Conservation (phyloP, 345 rosid species). For the Syzygium oleosum region DNA sequence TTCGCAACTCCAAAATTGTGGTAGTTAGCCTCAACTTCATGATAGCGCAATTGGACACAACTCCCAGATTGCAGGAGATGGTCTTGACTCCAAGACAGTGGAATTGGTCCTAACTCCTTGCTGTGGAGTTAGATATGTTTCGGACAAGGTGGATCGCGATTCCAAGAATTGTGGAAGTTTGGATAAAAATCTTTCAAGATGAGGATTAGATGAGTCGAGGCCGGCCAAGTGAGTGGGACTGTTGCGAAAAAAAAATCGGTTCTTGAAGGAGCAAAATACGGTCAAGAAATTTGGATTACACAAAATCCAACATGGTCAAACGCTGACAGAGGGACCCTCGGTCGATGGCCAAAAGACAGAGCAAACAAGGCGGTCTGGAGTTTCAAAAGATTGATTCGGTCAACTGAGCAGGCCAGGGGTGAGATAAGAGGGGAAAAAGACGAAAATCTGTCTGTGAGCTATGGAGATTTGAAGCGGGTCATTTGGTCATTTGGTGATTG, state of each 20-base stretch:
- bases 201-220: background rate
- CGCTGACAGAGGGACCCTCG: no score
- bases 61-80: background rate
- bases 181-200: background rate
- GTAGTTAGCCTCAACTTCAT: background rate
- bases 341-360: no score
- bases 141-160: background rate
- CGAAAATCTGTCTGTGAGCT: no score
- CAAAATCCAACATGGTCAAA: background rate
- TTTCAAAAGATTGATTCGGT: no score
- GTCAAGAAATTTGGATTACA: background rate
- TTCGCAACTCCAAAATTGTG: background rate
- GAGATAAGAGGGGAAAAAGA: no score
- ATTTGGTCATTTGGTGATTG: no score
- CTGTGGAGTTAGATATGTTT: background rate
- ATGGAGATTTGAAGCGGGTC: no score
- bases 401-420: no score
- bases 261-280: background rate
- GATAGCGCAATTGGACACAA: background rate
- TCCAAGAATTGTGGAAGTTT: background rate
- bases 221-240: background rate
- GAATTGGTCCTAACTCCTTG: background rate
- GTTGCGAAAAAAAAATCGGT: background rate
- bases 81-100: no score
- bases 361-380: no score